Conservation (phyloP, 345 rosid genomes). For the Corymbia maculata region DNA sequence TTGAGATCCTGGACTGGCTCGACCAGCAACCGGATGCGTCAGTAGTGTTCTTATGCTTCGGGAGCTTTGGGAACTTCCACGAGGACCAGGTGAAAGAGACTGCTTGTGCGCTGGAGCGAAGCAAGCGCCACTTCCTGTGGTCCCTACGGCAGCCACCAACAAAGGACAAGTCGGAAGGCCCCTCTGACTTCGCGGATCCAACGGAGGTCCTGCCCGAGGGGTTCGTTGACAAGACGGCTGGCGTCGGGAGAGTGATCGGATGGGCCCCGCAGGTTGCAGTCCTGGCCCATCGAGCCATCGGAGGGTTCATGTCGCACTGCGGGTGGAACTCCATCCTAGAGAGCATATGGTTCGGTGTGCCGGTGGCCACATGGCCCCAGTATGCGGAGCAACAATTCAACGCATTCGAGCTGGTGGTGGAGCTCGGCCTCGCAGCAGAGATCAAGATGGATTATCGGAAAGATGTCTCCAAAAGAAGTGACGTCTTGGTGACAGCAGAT, state of each 20-base stretch:
- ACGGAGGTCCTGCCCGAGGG: constrained; percentile 11
- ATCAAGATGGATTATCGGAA: not conserved
- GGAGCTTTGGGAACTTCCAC: constrained; percentile 48
- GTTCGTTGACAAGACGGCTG: not conserved
- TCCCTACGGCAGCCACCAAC: constrained; percentile 15
- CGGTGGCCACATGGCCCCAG: not conserved
- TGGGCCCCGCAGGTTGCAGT: not conserved
- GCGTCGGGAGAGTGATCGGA: not conserved
- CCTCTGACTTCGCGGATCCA: constrained; percentile 4
- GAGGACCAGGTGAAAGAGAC: constrained; percentile 23
- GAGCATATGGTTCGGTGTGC: not conserved
- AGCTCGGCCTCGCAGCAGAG: not conserved
- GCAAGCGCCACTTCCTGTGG: constrained; percentile 16
- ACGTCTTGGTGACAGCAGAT: not conserved
- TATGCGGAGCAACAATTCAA: not conserved
- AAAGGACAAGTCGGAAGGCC: not conserved
- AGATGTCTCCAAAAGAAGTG: not conserved
- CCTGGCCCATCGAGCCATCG: not conserved
- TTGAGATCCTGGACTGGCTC: constrained; percentile 39
- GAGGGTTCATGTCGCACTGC: not conserved
- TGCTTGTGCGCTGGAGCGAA: not conserved
- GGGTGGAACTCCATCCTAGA: not conserved
- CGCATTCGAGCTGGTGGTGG: not conserved
- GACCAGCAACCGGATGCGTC: constrained; percentile 32
- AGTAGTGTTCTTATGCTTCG: constrained; percentile 61